Evolutionary conservation across 2,329 filamentous ascomycete genomes (phyloP).

Genomic region (Phoma sp.): DNA sequence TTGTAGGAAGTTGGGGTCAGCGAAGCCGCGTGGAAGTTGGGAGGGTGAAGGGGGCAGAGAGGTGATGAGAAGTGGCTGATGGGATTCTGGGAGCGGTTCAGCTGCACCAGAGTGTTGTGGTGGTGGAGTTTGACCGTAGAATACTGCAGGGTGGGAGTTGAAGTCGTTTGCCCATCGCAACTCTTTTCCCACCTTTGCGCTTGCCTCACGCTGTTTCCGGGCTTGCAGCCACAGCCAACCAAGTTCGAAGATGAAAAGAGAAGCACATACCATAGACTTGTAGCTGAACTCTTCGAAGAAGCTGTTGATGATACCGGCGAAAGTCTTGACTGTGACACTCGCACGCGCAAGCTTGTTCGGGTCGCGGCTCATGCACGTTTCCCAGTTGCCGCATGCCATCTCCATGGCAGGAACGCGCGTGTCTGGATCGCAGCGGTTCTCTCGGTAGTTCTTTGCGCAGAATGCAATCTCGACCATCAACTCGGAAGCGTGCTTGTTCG

Average conservation of each 20-base stretch:
- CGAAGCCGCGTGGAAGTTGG: background rate
- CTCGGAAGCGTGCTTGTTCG: slow-evolving; percentile 70
- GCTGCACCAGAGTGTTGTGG: background rate
- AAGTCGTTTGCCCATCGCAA: background rate
- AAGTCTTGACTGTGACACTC: slow-evolving; percentile 82
- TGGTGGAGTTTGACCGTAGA: background rate
- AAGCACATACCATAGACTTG: slow-evolving; percentile 71
- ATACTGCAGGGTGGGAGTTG: background rate
- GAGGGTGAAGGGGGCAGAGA: background rate
- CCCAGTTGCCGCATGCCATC: slow-evolving; percentile 79
- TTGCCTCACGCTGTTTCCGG: background rate
- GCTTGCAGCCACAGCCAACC: background rate
- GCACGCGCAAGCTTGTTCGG: slow-evolving; percentile 79
- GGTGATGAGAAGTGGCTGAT: background rate
- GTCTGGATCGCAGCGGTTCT: slow-evolving; percentile 76
- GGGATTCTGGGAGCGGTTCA: background rate
- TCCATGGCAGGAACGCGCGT: slow-evolving; percentile 76
- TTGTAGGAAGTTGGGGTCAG: slow-evolving; percentile 26
- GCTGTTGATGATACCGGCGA: slow-evolving; percentile 91
- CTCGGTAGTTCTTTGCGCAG: slow-evolving; percentile 76
- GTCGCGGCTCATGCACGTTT: slow-evolving; percentile 85
- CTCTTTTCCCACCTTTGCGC: background rate
- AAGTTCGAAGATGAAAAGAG: slow-evolving; percentile 12
- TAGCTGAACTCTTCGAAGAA: slow-evolving; percentile 91
- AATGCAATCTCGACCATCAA: slow-evolving; percentile 75